phyloP scores from a whole-genome alignment of 345 rosid species.

The Citrus sinensis region DVS_A1.0 CM039161.1:5491501-5492000 shows the following conservation, averaged over 20 bases:
- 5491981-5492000: neutral
- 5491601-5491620: slow-evolving; percentile 50
- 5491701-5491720: neutral
- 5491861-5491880: no score
- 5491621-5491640: slow-evolving; percentile 72
- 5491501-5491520: neutral
- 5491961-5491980: no score
- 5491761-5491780: neutral
- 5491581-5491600: slow-evolving; percentile 49
- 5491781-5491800: neutral
- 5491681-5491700: neutral
- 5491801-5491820: neutral
- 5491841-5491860: no score
- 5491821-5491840: no score
- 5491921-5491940: no score
- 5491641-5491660: slow-evolving; percentile 90
- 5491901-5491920: no score
- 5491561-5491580: slow-evolving; percentile 12
- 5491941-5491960: no score
- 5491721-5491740: neutral
- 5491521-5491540: slow-evolving; percentile 13
- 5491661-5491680: slow-evolving; percentile 45
- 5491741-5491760: neutral
- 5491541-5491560: neutral
- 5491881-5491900: no score